Conservation (phyloP, 2,329 filamentous ascomycete species). For the Penicillium sp. region DNA sequence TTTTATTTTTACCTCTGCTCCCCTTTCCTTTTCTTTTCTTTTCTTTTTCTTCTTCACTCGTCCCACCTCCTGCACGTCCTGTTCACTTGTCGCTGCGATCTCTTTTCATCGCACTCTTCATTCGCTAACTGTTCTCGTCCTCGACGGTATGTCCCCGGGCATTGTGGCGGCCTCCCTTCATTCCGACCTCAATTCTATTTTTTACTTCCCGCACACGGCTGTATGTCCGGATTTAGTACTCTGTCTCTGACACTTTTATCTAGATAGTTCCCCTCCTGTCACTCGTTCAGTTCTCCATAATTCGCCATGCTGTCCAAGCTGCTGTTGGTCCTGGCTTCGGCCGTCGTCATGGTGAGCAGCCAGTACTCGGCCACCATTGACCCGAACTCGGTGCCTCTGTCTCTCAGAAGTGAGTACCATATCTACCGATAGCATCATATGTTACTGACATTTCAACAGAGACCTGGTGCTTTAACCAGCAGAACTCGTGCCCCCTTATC, state of each 20-base stretch:
- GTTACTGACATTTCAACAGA: slow-evolving; percentile 19
- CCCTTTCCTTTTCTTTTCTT: slow-evolving; percentile 3
- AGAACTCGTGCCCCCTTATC: slow-evolving; percentile 44
- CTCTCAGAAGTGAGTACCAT: slow-evolving; percentile 36
- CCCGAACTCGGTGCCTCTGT: slow-evolving; percentile 33
- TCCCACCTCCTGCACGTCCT: neutral
- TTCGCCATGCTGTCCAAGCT: slow-evolving; percentile 28
- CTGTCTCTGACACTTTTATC: neutral
- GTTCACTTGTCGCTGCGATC: slow-evolving; percentile 5
- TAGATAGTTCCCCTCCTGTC: neutral
- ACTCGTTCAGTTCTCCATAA: slow-evolving; percentile 10
- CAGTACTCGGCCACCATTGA: slow-evolving; percentile 36
- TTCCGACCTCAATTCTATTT: slow-evolving; percentile 11
- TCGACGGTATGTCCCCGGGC: slow-evolving; percentile 11
- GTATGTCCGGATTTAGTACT: neutral
- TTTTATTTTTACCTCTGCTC: slow-evolving; percentile 5
- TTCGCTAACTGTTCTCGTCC: neutral
- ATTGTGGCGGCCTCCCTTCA: slow-evolving; percentile 14
- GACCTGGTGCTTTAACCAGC: slow-evolving; percentile 46
- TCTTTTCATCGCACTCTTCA: neutral
- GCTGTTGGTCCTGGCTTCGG: slow-evolving; percentile 33
- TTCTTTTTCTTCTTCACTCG: neutral
- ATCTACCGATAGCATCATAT: neutral
- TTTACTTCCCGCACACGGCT: neutral
- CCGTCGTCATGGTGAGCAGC: slow-evolving; percentile 31